Evolutionary conservation across 495 filamentous ascomycete species (phyloP), one percentile per base, ranked within the genome.

Genomic region (Penicillium waksmanii): DNA sequence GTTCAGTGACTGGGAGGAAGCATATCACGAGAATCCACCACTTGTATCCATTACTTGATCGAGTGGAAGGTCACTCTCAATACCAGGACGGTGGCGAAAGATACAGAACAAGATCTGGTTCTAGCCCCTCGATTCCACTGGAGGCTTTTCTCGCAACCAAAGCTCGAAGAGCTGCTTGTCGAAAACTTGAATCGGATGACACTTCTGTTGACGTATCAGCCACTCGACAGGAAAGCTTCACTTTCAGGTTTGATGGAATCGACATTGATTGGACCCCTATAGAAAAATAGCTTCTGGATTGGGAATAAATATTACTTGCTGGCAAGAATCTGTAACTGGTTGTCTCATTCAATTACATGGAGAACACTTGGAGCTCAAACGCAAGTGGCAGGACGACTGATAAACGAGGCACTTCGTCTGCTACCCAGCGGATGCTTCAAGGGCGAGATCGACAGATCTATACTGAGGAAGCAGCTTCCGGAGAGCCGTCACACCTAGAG

Each of bases 31-130:
- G 57, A 44, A 70, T 35, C 60, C 60, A 48, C 72, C 70, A 70
- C 25, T 55, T 73, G 53, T 65, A 67, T 76, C 47, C 68, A 74
- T 56, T 77, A 74, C 51, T 61, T 56, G 17, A 76, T 76, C 51
- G 70, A 75, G 55, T 76, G 65, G 70, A 67, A 66, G 55, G 58
- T 75, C 5, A 58, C 53, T 31, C 18, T 77, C 17, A 71, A 73
- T 23, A 72, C 72, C 13, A 60, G 63, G 58, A 53, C 43, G 33
- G 57, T 74, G 10, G 36, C 55, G 23, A 62, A 64, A 55, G 68
- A 73, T 38, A 74, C 65, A 27, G 72, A 73, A 50, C 49, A 58
- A 49, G 56, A 72, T 31, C 13, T 70, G 3, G 66, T 71, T 27
- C 49, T 71, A 25, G 63, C 56, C 49, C 67, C 67, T 18, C 57